These are phyloP conservation scores for Metschnikowia peoriensis DNA, from an alignment of 805 yeast genomes.

Conservation along the genomic window DNA sequence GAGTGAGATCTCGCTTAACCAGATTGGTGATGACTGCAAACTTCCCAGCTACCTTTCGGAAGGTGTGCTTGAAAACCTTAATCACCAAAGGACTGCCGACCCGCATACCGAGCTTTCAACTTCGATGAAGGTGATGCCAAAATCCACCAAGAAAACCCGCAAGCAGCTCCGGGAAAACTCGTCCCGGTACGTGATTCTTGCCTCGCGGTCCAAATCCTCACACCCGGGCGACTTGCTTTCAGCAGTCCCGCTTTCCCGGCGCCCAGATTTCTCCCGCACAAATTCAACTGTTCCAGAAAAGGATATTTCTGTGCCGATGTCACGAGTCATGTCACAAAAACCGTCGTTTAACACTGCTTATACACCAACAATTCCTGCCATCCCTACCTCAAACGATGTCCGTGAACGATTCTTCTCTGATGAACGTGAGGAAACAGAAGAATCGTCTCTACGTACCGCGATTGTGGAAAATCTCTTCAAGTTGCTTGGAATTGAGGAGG, in stretches of 20 bases:
- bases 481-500: conserved; percentile 58
- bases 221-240: conserved; percentile 87
- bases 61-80: conserved; percentile 47
- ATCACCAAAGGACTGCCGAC: conserved; percentile 7
- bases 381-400: conserved; percentile 3
- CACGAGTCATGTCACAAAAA: conserved; percentile 3
- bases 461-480: conserved; percentile 69
- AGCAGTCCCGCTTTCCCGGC: conserved; percentile 67
- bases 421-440: conserved; percentile 68
- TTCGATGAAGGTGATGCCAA: conserved; percentile 15
- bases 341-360: conserved; percentile 1
- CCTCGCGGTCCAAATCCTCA: conserved; percentile 50
- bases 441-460: conserved; percentile 58
- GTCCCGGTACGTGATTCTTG: conserved; percentile 45
- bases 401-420: conserved; percentile 43
- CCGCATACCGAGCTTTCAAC: conserved; percentile 7
- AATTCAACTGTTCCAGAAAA: conserved; percentile 4
- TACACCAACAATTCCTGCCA: background rate
- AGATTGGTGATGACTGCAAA: conserved; percentile 21
- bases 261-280: conserved; percentile 26
- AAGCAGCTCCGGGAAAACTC: conserved; percentile 15
- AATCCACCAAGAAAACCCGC: conserved; percentile 16
- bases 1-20: conserved; percentile 68
- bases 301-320: background rate
- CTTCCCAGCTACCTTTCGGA: conserved; percentile 68